Evolutionary conservation across 2,329 filamentous ascomycete species (phyloP), one percentile per base, ranked within the genome.

Genomic region (Fonsecaea pedrosoi): DNA sequence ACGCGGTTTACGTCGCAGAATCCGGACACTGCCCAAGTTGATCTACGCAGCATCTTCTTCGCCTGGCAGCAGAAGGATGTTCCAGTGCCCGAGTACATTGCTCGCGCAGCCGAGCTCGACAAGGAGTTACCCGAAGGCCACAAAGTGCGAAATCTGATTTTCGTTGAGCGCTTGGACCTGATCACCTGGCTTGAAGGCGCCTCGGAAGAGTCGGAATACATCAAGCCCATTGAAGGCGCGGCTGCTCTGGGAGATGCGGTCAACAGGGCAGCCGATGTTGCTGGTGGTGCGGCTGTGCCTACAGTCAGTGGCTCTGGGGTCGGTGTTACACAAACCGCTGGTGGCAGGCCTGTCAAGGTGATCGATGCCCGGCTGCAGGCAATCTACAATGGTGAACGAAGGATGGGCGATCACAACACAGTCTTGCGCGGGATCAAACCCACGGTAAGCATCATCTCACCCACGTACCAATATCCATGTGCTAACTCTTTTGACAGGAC

Each of bases 21-120:
- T 42, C 68, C 71, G 7, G 87, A 88, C 56, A 79, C 79, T 38
- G 84, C 87, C 56, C 85, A 90, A 4, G 89, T 97, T 74, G 92
- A 97, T 77, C 84, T 99, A 73, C 92, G 95, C 76, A 95, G 91
- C 77, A 94, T 97, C 80, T 97, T 94, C 83, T 97, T 98, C 77
- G 93, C 93, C 64, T 99, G 93, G 92, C 85, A 92, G 75, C 96
- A 97, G 81, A 92, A 93, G 78, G 94, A 98, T 81, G 88, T 90
- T 63, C 88, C 90, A 62, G 93, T 96, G 72, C 91, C 92, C 10
- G 92, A 96, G 74, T 98, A 98, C 84, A 95, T 97, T 79, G 87
- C 90, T 32, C 90, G 90, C 0, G 91, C 92, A 13, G 89, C 91
- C 74, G 85, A 89, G 72, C 84, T 98, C 64, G 96, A 96, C 77